Evolutionary conservation across 306 rosid species (phyloP), one percentile per base, ranked within the genome.

Genomic region (Cucurbita moschata): DNA sequence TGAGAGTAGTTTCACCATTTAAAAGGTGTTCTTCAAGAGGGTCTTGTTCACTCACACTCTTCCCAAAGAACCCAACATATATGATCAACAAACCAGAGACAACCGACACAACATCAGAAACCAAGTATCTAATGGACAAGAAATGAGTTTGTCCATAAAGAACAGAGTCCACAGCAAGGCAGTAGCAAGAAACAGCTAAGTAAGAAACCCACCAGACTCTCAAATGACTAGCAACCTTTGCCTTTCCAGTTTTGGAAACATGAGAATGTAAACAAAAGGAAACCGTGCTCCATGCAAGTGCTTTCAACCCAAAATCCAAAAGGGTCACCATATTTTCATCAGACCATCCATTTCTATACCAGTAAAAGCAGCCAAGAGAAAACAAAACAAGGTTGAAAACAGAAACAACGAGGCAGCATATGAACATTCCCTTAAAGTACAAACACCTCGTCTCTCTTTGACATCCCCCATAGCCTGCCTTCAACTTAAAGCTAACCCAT

Each of bases 1-100:
- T 38, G 42, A 58, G 74, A 39, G 54, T 42, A 63, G 54, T 12
- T 35, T 76, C 77, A 70, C 88, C 88, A 50, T 86, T 88, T 80
- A 92, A 80, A 82, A 92, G 91, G 75, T 90, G 64, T 58, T 92
- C 96, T 52, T 82, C 83, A 56, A 90, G 93, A 67, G 78, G 61
- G 64, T 70, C 21, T 67, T 60, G 70, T 35, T 78, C 78, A 72
- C 75, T 77, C 79, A 75, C 78, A 11, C 59, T 82, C 66, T 81
- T 81, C 51, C 72, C 71, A 11, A 65, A 78, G 77, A 47, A 63
- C 72, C 80, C 91, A 40, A 80, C 78, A 68, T 54, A 84, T 42
- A 84, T 75, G 61, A 90, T 72, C 77, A 82, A 78, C 61, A 86
- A 76, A 26, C 88, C 93, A 40, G 60, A 64, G 26, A 87, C 0